Evolutionary conservation across 495 filamentous ascomycete species (phyloP), one percentile per base, ranked within the genome.

Genomic region (Xylaria intraflava): DNA sequence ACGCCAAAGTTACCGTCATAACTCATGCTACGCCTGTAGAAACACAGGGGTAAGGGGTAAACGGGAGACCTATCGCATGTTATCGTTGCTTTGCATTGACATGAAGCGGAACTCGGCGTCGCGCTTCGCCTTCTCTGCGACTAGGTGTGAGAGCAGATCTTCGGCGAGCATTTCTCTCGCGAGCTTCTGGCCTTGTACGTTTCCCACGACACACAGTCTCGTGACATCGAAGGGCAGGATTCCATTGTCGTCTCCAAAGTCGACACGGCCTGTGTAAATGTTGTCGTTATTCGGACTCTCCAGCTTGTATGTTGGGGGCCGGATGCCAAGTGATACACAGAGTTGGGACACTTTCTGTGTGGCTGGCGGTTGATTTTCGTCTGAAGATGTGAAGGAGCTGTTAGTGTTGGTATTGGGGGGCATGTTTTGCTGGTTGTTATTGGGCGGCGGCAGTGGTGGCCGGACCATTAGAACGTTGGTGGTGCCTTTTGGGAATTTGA

Each of bases 111-210:
- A 24, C 36, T 20, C 17, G 9, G 35, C 51, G 6, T 41, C 38
- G 39, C 64, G 52, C 20, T 49, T 22, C 20, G 27, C 41, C 52
- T 39, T 67, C 44, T 20, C 46, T 12, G 22, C 59, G 11, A 23
- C 69, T n/a, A 47, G 52, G 57, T 19, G 11, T 47, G 8, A 67
- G 35, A 35, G 68, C 47, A 48, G 63, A 1, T 19, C 36, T 53
- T 71, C 64, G 2, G 67, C 71, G 7, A 71, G 56, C 49, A 26
- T 55, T 47, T 69, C 65, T 42, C 54, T 68, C 10, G 66, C 58
- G 1, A 35, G 26, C 39, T 56, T 64, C 51, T 48, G 63, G 6
- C 59, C 51, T 11, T 61, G 59, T 26, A 70, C 56, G 5, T 57
- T 44, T 3, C 49, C 22, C 17, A 71, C 66, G 4, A n/a, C 12